A percentile compares a stretch with the other conserved stretches of the same genome.
Conservation (phyloP, 331 rosid species). For the Pyracantha coccinea region DNA sequence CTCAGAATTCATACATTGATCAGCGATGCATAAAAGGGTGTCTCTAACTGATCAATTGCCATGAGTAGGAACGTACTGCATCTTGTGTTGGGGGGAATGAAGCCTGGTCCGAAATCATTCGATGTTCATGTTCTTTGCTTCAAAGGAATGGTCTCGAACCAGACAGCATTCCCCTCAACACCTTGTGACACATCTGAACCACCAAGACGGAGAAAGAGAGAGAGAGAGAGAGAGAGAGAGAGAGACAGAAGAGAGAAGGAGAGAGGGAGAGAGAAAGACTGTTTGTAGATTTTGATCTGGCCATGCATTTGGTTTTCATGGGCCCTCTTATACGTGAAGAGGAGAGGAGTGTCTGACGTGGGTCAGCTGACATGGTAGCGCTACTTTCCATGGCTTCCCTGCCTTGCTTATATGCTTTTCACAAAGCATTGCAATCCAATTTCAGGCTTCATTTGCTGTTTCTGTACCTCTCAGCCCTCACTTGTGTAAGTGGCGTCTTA, state of each 20-base stretch:
- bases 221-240: slow-evolving; percentile 12
- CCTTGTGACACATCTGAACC: slow-evolving; percentile 1
- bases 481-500: no score
- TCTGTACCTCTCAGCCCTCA: neutral
- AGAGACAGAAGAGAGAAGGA: slow-evolving; percentile 16
- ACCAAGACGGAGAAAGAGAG: slow-evolving; percentile 7
- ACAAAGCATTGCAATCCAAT: slow-evolving; percentile 21
- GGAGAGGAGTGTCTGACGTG: slow-evolving; percentile 18
- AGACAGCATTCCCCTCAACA: slow-evolving; percentile 93
- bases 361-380: slow-evolving; percentile 26
- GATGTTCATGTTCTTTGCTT: neutral
- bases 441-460: slow-evolving; percentile 16
- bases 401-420: slow-evolving; percentile 36
- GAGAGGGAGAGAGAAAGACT: slow-evolving; percentile 1
- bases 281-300: slow-evolving; percentile 35
- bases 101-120: slow-evolving; percentile 99
- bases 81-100: slow-evolving; percentile 81
- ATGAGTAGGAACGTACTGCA: neutral
- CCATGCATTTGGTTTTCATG: slow-evolving; percentile 66
- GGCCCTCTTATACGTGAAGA: slow-evolving; percentile 59
- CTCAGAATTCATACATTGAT: neutral
- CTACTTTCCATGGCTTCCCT: slow-evolving; percentile 41
- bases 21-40: neutral
- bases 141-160: slow-evolving; percentile 71
- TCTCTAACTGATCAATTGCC: neutral